Conservation (phyloP, 2,329 filamentous ascomycete species). For the Raffaelea ambrosiae region DNA sequence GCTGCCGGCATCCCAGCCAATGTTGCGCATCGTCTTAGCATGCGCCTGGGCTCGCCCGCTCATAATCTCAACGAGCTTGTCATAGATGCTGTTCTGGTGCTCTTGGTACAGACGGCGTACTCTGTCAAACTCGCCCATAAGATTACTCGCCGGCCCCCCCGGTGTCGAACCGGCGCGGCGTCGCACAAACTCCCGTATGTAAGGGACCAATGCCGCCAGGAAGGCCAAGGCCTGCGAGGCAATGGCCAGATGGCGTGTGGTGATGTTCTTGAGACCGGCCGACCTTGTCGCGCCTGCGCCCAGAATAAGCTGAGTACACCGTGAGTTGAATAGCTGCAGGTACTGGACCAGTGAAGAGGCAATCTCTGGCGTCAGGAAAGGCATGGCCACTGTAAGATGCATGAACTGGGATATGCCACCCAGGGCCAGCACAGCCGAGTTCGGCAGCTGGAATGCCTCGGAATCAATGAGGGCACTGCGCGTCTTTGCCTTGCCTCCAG, state of each 20-base stretch:
- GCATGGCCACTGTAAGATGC: constrained; percentile 74
- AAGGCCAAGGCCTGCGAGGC: constrained; percentile 86
- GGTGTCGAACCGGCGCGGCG: constrained; percentile 55
- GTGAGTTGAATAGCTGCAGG: constrained; percentile 88
- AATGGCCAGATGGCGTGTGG: constrained; percentile 86
- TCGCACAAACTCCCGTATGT: constrained; percentile 84
- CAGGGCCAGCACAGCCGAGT: constrained; percentile 74
- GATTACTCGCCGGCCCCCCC: constrained; percentile 29
- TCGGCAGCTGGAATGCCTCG: constrained; percentile 77
- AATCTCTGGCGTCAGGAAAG: constrained; percentile 80
- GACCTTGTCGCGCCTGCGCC: constrained; percentile 85
- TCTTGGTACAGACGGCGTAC: constrained; percentile 77
- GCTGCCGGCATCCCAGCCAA: constrained; percentile 58
- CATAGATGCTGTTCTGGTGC: constrained; percentile 82
- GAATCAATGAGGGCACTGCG: constrained; percentile 72
- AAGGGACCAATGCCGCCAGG: constrained; percentile 76
- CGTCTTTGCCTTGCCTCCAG: constrained; percentile 50
- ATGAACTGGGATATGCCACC: constrained; percentile 75
- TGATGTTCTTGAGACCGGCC: constrained; percentile 91
- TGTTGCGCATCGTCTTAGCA: constrained; percentile 63
- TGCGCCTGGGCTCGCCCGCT: constrained; percentile 65
- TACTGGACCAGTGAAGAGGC: constrained; percentile 74
- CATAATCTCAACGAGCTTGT: constrained; percentile 93
- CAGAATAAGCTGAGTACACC: constrained; percentile 91
- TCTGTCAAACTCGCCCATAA: constrained; percentile 84